Evolutionary conservation across 2,329 filamentous ascomycete genomes (phyloP).

Genomic region (Bipolaris zeicola): DNA sequence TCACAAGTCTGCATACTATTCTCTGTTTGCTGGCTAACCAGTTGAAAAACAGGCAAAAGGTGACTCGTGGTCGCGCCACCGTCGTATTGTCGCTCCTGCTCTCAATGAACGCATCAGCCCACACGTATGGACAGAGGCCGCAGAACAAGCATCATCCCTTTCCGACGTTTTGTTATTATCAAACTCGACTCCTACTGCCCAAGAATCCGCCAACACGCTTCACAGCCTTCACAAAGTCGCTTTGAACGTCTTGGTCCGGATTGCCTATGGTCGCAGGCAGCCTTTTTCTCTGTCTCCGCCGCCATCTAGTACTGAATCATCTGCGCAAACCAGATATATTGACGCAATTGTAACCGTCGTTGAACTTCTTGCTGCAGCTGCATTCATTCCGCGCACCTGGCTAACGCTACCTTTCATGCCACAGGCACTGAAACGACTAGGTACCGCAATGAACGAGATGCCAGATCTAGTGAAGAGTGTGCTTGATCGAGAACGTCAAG

Average conservation of each 20-base stretch:
- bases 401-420: conserved; percentile 10
- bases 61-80: conserved; percentile 17
- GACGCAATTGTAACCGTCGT: conserved; percentile 2
- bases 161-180: neutral
- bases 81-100: conserved; percentile 16
- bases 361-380: conserved; percentile 1
- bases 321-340: neutral
- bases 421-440: neutral
- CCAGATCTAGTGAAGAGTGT: neutral
- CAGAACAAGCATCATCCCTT: conserved; percentile 10
- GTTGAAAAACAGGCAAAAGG: conserved; percentile 1
- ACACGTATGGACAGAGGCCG: conserved; percentile 14
- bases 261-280: conserved; percentile 8
- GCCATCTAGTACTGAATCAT: neutral
- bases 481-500: conserved; percentile 1
- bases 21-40: neutral
- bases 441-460: neutral
- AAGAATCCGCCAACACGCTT: neutral
- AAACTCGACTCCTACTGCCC: neutral
- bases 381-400: conserved; percentile 4
- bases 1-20: neutral
- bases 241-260: conserved; percentile 6
- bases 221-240: conserved; percentile 8
- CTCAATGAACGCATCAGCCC: conserved; percentile 20
- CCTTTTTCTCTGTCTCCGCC: neutral